Base-by-base conservation (phyloP, 2,329 filamentous ascomycete genomes). In the Fusarium anguioides region DNA sequence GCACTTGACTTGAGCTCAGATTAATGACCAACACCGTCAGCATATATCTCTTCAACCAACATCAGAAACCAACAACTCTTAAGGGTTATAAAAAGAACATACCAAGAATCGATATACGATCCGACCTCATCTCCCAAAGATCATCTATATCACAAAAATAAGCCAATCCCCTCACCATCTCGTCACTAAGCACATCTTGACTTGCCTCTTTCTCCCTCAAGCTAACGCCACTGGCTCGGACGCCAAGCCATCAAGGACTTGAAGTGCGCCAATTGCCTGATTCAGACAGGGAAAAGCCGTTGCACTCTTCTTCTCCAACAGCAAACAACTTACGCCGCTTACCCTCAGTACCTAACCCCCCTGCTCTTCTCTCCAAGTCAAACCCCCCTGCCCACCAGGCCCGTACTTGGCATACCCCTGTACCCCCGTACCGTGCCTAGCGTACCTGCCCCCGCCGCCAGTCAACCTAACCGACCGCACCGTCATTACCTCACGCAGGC, bases 211-310 rank as follows among this genome's bases (percentile, higher is more conserved):
- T 60, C 46, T 55, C 37, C 23, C 46, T 51, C 20, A 29, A 66
- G 53, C 36, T 51, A 64, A 49, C 68, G 70, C 70, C 70, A 72
- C 70, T 60, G 63, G 58, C 54, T 55, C 35, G 55, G 54, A 47
- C 49, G 66, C 69, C 68, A 72, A 70, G 66, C 55, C 64, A 42
- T 60, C 51, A 40, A 69, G 59, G 36, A 29, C 48, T 54, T 40
- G n/a, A 29, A 39, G 52, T 60, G 35, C 63, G 47, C 71, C 71
- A 73, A 73, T 73, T 70, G 68, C 54, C 69, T 60, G 69, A 59
- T 58, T 53, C 57, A 62, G 53, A 52, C 58, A 52, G 66, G 59
- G 64, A 58, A 59, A 46, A 29, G 59, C 57, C 54, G 63, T 67
- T 59, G 52, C 48, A 60, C 45, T 53, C 62, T 50, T 36, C 52